Conservation (phyloP, 2,329 filamentous ascomycete genomes). For the Trichophaea hybrida region DNA sequence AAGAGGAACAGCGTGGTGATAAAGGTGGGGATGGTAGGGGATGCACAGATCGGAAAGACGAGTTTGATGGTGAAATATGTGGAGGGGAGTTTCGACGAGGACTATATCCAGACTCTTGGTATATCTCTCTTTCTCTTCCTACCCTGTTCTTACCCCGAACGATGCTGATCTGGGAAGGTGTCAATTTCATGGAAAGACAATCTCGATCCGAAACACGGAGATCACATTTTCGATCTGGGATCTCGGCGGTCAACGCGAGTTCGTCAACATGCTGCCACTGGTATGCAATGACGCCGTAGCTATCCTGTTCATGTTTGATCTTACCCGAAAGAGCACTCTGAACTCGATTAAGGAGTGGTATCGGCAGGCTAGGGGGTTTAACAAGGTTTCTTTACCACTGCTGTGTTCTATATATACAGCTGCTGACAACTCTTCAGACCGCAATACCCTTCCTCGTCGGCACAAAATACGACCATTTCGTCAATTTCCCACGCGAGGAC, state of each 20-base stretch:
- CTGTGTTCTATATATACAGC: background rate
- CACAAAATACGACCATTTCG: conserved; percentile 98
- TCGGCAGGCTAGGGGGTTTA: conserved; percentile 90
- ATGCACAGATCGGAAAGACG: conserved; percentile 98
- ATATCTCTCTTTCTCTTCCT: conserved; percentile 24
- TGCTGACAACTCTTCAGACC: conserved; percentile 38
- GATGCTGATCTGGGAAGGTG: conserved; percentile 40
- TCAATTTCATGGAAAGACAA: conserved; percentile 99
- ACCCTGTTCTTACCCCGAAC: background rate
- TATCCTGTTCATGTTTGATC: conserved; percentile 98
- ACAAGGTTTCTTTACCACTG: conserved; percentile 43
- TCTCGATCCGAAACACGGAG: conserved; percentile 96
- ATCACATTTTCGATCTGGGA: conserved; percentile 99
- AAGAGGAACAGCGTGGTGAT: conserved; percentile 59
- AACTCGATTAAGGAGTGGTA: conserved; percentile 99
- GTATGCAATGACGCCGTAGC: conserved; percentile 98
- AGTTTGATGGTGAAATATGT: conserved; percentile 99
- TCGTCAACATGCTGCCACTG: conserved; percentile 98
- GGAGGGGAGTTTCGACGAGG: conserved; percentile 97
- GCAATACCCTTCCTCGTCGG: conserved; percentile 96
- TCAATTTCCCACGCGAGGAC: conserved; percentile 93
- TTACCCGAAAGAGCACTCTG: conserved; percentile 92
- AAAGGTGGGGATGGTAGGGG: conserved; percentile 98
- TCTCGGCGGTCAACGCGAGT: conserved; percentile 90
- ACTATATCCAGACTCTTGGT: conserved; percentile 96